Evolutionary conservation across 2,329 filamentous ascomycete genomes (phyloP).

Genomic region (Seiridium unicorne): DNA sequence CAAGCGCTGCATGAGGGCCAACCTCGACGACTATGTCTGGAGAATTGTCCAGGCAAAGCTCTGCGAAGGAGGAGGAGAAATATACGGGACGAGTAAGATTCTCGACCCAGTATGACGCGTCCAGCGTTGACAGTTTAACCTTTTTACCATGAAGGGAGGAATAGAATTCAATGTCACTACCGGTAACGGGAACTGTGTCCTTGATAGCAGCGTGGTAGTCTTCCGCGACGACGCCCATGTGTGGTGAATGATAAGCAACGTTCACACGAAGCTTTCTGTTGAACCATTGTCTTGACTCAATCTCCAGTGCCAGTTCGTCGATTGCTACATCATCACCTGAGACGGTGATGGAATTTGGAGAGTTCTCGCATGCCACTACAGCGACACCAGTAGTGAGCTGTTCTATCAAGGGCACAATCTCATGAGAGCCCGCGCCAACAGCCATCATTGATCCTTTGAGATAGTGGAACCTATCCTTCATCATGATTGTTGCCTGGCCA

Average conservation of each 20-base stretch:
- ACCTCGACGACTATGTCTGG: constrained; percentile 20
- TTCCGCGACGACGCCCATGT: constrained; percentile 21
- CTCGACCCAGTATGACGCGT: constrained; percentile 21
- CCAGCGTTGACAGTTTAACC: constrained; percentile 14
- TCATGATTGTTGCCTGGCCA: constrained; percentile 35
- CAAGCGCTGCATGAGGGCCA: constrained; percentile 20
- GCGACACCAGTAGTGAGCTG: constrained; percentile 21
- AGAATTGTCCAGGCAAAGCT: constrained; percentile 13
- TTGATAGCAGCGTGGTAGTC: constrained; percentile 16
- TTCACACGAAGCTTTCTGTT: constrained; percentile 22
- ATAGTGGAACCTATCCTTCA: constrained; percentile 34
- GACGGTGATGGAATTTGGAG: constrained; percentile 18
- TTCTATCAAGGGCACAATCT: constrained; percentile 27
- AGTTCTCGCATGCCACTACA: constrained; percentile 23
- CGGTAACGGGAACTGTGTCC: not conserved
- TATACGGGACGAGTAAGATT: constrained; percentile 21
- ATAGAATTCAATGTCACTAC: constrained; percentile 15
- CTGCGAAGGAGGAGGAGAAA: constrained; percentile 15
- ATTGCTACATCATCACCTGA: constrained; percentile 20
- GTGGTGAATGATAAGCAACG: constrained; percentile 22
- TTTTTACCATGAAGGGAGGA: constrained; percentile 19
- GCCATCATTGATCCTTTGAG: constrained; percentile 52
- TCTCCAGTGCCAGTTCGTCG: constrained; percentile 16
- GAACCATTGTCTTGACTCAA: constrained; percentile 17
- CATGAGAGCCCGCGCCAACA: constrained; percentile 41